Evolutionary conservation across 371 early-diverging fungal species (phyloP).

Genomic region (Sporodiniella umbellata): DNA sequence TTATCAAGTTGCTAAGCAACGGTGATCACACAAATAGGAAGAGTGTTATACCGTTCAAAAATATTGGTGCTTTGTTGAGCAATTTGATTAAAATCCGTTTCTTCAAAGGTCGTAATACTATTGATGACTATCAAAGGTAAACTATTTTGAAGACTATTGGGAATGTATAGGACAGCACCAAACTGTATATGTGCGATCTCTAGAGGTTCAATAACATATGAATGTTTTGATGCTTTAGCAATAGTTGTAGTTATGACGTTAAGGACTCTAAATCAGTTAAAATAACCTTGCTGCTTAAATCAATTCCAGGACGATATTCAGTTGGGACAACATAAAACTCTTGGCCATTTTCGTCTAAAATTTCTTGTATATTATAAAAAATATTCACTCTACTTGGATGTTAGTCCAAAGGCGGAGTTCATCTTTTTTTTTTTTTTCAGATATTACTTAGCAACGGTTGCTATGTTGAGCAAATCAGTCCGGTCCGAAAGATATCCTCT

Average conservation of each 20-base stretch:
- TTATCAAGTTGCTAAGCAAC: constrained; percentile 9
- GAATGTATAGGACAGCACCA: constrained; percentile 11
- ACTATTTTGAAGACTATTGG: neutral
- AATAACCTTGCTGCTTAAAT: constrained; percentile 12
- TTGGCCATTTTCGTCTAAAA: constrained; percentile 18
- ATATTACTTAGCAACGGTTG: too few relatives aligned
- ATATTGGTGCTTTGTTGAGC: constrained; percentile 13
- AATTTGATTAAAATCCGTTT: constrained; percentile 11
- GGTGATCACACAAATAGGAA: constrained; percentile 11
- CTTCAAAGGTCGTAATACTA: constrained; percentile 13
- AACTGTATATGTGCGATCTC: neutral
- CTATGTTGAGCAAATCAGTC: too few relatives aligned
- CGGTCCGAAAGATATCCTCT: too few relatives aligned
- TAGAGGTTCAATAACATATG: constrained; percentile 13
- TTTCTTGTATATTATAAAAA: constrained; percentile 8
- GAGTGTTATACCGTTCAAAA: constrained; percentile 8
- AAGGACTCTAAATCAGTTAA: constrained; percentile 11
- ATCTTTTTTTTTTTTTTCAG: neutral
- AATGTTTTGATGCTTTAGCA: constrained; percentile 7
- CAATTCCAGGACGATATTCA: constrained; percentile 12
- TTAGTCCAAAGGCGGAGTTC: neutral
- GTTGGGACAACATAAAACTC: constrained; percentile 12
- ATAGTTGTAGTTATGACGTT: constrained; percentile 10
- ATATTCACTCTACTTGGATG: neutral
- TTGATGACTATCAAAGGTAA: constrained; percentile 9